These are phyloP conservation scores for Solanum chacoense DNA, from an alignment of 305 asterid genomes.

Conservation along the genomic window DNA sequence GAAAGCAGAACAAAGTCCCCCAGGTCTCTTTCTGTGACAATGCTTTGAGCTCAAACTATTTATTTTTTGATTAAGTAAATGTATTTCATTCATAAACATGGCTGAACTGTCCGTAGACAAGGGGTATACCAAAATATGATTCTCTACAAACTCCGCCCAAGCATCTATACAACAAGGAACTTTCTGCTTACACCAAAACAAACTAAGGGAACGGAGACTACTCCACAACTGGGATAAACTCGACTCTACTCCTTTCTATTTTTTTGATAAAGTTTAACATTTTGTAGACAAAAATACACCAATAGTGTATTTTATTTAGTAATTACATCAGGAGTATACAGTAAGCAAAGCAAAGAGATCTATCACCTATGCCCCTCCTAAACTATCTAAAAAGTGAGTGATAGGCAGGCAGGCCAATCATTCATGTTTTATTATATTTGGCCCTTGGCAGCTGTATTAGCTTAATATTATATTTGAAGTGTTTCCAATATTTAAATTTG, in stretches of 20 bases:
- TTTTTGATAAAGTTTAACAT: not conserved
- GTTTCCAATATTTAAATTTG: not conserved
- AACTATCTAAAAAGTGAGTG: not conserved
- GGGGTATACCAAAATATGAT: not conserved
- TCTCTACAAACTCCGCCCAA: not conserved
- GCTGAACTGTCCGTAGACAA: not conserved
- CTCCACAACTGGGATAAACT: not conserved
- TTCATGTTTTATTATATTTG: not conserved
- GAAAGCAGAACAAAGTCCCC: conserved; percentile 81
- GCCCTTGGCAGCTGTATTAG: not conserved
- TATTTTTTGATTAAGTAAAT: not conserved
- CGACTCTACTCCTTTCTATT: not conserved
- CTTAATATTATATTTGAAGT: not conserved
- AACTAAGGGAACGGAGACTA: not conserved
- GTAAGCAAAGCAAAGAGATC: not conserved
- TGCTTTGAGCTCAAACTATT: not conserved
- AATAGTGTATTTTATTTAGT: not conserved
- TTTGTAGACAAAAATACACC: not conserved
- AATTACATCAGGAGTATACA: not conserved
- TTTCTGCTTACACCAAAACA: not conserved
- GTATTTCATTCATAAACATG: not conserved
- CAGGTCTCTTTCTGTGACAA: conserved; percentile 43
- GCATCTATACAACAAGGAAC: not conserved
- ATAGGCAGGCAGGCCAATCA: not conserved
- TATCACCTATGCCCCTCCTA: not conserved